Percentiles rank a stretch among this genome's conserved stretches.
Evolutionary conservation across 129 eudicot genomes (phyloP).

Genomic region (Silybum marianum): DNA sequence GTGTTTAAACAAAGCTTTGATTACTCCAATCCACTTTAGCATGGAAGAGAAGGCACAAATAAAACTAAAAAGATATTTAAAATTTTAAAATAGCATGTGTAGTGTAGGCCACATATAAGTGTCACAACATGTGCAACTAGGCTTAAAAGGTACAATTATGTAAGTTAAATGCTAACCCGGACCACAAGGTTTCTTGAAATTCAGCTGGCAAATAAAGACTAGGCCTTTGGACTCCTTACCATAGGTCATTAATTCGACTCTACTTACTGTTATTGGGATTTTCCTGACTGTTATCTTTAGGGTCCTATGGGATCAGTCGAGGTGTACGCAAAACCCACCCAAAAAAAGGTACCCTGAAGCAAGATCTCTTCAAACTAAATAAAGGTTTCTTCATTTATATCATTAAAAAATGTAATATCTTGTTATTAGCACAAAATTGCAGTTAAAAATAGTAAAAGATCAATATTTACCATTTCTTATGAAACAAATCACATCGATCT

Average conservation of each 20-base stretch:
- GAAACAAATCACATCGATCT: constrained; percentile 4
- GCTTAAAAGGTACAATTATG: constrained; percentile 19
- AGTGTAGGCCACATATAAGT: constrained; percentile 29
- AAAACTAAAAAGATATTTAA: neutral
- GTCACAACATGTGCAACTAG: constrained; percentile 29
- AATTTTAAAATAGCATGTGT: constrained; percentile 13
- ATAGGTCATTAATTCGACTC: neutral
- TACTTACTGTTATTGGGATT: neutral
- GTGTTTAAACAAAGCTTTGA: constrained; percentile 18
- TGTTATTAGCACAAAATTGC: constrained; percentile 16
- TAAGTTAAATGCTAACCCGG: constrained; percentile 24
- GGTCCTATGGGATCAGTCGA: neutral
- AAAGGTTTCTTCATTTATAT: neutral
- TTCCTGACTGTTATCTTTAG: neutral
- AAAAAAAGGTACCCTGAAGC: neutral
- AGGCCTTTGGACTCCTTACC: neutral
- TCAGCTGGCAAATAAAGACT: neutral
- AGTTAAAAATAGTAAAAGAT: neutral
- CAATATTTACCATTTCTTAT: constrained; percentile 14
- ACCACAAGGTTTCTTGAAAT: constrained; percentile 8
- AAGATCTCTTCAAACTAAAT: neutral
- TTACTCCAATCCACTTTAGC: constrained; percentile 19
- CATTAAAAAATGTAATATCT: neutral
- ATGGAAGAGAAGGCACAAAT: constrained; percentile 12
- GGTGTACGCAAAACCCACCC: too few relatives aligned